phyloP scores from a whole-genome alignment of 495 filamentous ascomycete species.

The Talaromyces thailandensis region DNA sequence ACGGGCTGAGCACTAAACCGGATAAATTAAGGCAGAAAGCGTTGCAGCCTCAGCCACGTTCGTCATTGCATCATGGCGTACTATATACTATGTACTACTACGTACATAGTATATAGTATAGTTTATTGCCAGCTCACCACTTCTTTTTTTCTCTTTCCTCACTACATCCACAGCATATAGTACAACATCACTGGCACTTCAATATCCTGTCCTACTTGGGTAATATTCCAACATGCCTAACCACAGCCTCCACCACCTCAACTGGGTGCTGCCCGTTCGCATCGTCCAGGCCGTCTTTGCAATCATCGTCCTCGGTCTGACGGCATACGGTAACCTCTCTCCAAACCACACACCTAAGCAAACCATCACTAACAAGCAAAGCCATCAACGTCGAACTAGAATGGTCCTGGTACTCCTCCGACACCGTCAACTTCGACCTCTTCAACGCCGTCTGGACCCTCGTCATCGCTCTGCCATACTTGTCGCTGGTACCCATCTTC shows the following conservation, averaged over 20 bases:
- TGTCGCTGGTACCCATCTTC: constrained; percentile 53
- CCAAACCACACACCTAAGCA: background rate
- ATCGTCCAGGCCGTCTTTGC: constrained; percentile 54
- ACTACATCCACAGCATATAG: background rate
- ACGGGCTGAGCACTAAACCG: too few relatives aligned
- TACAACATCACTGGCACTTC: background rate
- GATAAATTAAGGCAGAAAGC: too few relatives aligned
- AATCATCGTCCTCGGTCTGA: constrained; percentile 62
- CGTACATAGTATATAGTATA: too few relatives aligned
- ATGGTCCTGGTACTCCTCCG: constrained; percentile 22
- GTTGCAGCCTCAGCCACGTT: constrained; percentile 2
- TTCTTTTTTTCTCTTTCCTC: background rate
- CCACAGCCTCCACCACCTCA: constrained; percentile 5
- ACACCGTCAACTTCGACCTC: constrained; percentile 59
- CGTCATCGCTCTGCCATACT: constrained; percentile 53
- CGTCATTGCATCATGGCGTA: background rate
- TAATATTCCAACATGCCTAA: background rate
- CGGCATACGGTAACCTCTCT: constrained; percentile 53
- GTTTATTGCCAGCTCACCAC: background rate
- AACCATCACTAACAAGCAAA: background rate
- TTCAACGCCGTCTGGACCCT: constrained; percentile 67
- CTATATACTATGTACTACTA: background rate
- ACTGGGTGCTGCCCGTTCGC: constrained; percentile 54
- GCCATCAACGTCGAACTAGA: constrained; percentile 20
- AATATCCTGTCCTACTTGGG: background rate